Conservation (phyloP, 352 stramenopile species). For the Pythium scleroteichum region DNA sequence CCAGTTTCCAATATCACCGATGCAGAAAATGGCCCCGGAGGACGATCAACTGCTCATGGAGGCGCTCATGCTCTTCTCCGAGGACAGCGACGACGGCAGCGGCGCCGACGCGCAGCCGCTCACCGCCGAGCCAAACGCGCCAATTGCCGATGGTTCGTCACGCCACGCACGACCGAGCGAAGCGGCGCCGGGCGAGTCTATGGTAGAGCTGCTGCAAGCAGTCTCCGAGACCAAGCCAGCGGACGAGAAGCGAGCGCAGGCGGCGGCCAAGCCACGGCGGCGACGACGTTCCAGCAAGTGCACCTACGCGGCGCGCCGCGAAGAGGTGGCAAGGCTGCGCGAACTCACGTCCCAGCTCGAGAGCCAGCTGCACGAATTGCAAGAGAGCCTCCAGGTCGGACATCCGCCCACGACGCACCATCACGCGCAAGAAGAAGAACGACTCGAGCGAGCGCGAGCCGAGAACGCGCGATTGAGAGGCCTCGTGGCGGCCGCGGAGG, state of each 20-base stretch:
- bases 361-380: constrained; percentile 33
- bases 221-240: neutral
- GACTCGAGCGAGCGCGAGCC: constrained; percentile 33
- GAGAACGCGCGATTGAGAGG: constrained; percentile 51
- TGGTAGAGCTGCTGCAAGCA: neutral
- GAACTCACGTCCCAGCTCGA: constrained; percentile 39
- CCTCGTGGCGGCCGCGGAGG: constrained; percentile 41
- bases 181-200: neutral
- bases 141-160: neutral
- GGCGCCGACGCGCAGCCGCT: neutral
- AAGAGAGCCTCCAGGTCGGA: neutral
- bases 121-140: neutral
- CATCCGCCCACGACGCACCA: constrained; percentile 26
- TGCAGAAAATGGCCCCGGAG: neutral
- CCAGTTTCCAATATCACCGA: constrained; percentile 1
- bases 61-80: constrained; percentile 25
- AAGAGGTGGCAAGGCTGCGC: constrained; percentile 50
- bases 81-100: constrained; percentile 10
- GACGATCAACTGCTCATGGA: constrained; percentile 21
- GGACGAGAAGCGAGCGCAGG: neutral
- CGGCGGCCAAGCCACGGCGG: neutral
- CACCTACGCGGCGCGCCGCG: constrained; percentile 57
- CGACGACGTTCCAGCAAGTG: constrained; percentile 34
- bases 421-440: constrained; percentile 27
- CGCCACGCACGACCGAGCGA: too few relatives aligned